Base-by-base conservation (phyloP, 83 land plant genomes). In the Thuja plicata region DNA sequence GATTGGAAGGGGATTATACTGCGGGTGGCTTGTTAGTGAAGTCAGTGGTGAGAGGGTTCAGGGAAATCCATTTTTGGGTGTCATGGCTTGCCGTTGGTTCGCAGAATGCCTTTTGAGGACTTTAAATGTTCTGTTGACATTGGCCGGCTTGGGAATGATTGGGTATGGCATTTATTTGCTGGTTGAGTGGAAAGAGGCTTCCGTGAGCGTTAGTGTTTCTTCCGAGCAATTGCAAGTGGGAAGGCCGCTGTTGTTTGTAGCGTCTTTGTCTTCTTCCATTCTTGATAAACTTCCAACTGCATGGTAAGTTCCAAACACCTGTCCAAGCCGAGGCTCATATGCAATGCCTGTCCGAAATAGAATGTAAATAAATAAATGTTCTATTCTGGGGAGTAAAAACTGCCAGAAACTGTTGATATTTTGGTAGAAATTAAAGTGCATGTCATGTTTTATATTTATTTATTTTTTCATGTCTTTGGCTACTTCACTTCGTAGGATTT, bases 151-250 rank as follows among this genome's bases (percentile, higher is more conserved):
- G 66, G 95, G 94, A 32, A 97, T 98, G 96, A 89, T 97, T 46
- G 95, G 98, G 0, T 98, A 98, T 89, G 97, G 99, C 27, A 92
- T 96, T 15, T 97, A 99, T 92, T 92, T 98, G 93, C 88, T 97
- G 27, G 98, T 98, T 3, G 94, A 93, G 71, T 98, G 94, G 90
- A 74, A 90, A 57, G 89, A 81, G 84, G 55, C 79, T 62, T 84
- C 88, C 48, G 30, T 87, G 8, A 66, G 13, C 30, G 60, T 87
- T 7, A 16, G 27, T 32, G 15, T 74, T 11, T 12, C 55, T 5
- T 50, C 41, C 4, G 87, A 50, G 60, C 6, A 87, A 48, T 35
- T 89, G 34, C 87, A 87, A 73, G 91, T 93, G n/a, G 96, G 96
- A 8, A 92, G 96, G 45, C 95, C 95, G 6, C 86, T 95, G 91